Evolutionary conservation across 768 basidiomycete species (phyloP), one percentile per base, ranked within the genome.

Genomic region (Thelephora ganbajun): DNA sequence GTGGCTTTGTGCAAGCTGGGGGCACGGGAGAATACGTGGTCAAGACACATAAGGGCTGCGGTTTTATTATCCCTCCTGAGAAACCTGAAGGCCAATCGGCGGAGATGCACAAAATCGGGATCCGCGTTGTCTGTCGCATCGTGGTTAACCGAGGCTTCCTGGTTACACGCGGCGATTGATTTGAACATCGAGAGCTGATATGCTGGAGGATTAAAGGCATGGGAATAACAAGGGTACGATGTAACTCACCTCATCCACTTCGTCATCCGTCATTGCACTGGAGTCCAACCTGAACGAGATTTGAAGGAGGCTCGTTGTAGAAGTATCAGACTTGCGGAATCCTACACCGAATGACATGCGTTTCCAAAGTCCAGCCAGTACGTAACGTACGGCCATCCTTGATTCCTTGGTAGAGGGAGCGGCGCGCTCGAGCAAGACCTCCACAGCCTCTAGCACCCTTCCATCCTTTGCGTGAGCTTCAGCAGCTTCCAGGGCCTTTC

Each of bases 381-480:
- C 57, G 35, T 65, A 71, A 18, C 61, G 46, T 14, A 54, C 57
- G 1, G 70, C 79, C 43, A 26, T 36, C 30, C 12, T 33, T 11
- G 33, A 53, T 37, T 56, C 61, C 18, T 48, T 51, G 12, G 57
- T 51, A 1, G 69, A 69, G 0, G 57, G 22, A 2, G 36, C 43
- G 12, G 20, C 52, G 30, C 71, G 68, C 35, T 61, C 56, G 3
- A 77, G 52, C 37, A 78, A 59, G 2, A 73, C 56, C 11, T 56
- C 59, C 9, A 79, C 70, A 0, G 78, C 80, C 11, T 73, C 67
- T 1, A 67, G 33, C 0, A 57, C 58, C 1, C 71, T 67, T 12
- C 73, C 75, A 52, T 77, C 71, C 0, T 60, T 57, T 5, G 76
- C 50, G 53, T 76, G 69, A 14, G 78, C 54, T 16, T 72, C 65